Evolutionary conservation across 2,329 filamentous ascomycete species (phyloP).

Genomic region (Elsinoe necatrix): DNA sequence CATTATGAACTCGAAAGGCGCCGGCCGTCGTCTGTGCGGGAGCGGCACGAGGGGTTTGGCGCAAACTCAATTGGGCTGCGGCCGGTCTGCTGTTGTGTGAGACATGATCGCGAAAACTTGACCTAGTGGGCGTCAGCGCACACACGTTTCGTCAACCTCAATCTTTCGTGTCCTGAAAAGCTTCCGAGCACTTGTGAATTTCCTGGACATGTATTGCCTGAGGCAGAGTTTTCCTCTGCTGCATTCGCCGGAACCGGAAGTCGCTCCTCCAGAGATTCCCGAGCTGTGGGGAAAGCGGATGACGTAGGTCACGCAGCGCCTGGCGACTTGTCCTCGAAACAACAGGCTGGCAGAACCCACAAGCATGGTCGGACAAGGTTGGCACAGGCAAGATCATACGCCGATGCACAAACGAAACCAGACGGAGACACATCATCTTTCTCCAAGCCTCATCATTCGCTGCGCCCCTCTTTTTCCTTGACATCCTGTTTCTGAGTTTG

Average conservation of each 20-base stretch:
- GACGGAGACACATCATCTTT: constrained; percentile 5
- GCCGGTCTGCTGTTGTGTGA: not conserved
- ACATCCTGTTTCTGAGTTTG: constrained; percentile 5
- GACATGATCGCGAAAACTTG: constrained; percentile 3
- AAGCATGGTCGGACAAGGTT: not conserved
- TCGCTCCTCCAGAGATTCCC: not conserved
- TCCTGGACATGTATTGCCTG: not conserved
- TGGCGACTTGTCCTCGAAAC: not conserved
- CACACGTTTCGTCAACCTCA: not conserved
- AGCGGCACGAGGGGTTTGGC: constrained; percentile 3
- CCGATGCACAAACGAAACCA: not conserved
- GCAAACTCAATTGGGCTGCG: constrained; percentile 10
- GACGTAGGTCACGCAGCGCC: constrained; percentile 3
- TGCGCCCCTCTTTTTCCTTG: constrained; percentile 10
- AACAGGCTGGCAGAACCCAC: not conserved
- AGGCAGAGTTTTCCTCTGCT: not conserved
- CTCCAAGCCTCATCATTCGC: constrained; percentile 11
- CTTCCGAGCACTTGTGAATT: not conserved
- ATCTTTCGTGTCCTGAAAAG: not conserved
- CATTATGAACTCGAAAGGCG: not conserved
- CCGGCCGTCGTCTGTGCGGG: not conserved
- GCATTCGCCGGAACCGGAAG: constrained; percentile 3
- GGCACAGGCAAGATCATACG: not conserved
- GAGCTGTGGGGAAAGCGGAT: not conserved
- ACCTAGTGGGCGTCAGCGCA: not conserved